Conservation (phyloP, 2,329 filamentous ascomycete genomes). For the Fonsecaea monophora region DNA sequence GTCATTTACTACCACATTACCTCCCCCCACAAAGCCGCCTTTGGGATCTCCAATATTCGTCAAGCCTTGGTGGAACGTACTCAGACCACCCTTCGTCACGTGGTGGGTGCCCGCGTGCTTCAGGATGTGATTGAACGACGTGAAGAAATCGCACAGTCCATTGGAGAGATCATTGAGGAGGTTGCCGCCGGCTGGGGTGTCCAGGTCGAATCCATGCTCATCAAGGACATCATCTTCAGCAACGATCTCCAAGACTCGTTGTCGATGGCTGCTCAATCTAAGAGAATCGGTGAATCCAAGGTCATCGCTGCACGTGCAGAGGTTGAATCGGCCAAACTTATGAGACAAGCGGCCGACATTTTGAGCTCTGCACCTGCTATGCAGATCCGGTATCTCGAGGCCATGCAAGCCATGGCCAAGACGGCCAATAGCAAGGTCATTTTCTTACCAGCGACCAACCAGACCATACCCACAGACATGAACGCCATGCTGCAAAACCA, state of each 20-base stretch:
- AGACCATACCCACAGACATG: constrained; percentile 61
- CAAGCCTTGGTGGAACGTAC: constrained; percentile 98
- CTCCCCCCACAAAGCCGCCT: constrained; percentile 93
- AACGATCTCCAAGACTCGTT: constrained; percentile 93
- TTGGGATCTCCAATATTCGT: constrained; percentile 91
- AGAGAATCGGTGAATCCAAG: constrained; percentile 98
- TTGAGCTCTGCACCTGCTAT: constrained; percentile 90
- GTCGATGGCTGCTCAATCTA: constrained; percentile 97
- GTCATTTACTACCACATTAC: constrained; percentile 99
- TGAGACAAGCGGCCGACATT: constrained; percentile 84
- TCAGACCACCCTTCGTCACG: constrained; percentile 95
- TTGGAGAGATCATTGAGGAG: constrained; percentile 96
- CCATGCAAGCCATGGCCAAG: constrained; percentile 99
- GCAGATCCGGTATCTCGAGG: constrained; percentile 97
- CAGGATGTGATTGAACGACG: constrained; percentile 98
- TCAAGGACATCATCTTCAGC: constrained; percentile 99
- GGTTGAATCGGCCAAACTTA: constrained; percentile 90
- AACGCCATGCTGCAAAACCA: constrained; percentile 51
- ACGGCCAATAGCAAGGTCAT: constrained; percentile 86
- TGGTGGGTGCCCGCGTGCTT: constrained; percentile 91
- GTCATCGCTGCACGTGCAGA: constrained; percentile 97
- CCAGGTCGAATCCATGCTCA: constrained; percentile 95
- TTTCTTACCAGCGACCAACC: constrained; percentile 73
- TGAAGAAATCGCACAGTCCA: constrained; percentile 93
- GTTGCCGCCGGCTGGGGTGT: constrained; percentile 94